Base-by-base conservation (phyloP, 805 yeast species). In the Millerozyma acaciae region DNA sequence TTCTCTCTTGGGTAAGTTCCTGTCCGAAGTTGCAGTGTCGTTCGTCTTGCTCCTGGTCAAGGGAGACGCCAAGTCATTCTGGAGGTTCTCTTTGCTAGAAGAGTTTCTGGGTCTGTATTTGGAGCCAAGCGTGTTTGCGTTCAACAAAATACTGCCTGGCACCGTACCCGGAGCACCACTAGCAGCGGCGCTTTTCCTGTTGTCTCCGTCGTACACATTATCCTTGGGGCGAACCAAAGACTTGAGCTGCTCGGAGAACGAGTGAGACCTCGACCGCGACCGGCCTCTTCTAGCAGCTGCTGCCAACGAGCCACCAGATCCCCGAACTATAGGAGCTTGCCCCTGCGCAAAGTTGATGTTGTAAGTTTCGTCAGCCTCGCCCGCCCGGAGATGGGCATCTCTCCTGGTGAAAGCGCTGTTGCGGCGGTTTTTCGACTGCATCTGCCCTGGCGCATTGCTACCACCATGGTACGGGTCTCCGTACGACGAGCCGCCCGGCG, bases 151-250 rank as follows among this genome's bases (percentile, higher is more conserved):
- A 10, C 55, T 53, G 1, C 65, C 60, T 35, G 45, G 40, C 7
- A 35, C 30, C 8, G 32, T n/a, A 33, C 28, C 34, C 8, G 36
- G 14, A 4, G 33, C 9, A 6, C 28, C 15, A n/a, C n/a, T n/a
- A n/a, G n/a, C n/a, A n/a, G n/a, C n/a, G 20, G 28, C 14, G n/a
- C 14, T 25, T 26, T 26, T 31, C 14, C 12, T 23, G n/a, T n/a
- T 30, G 13, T 16, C 33, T 1, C 13, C 21, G 9, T 31, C 34
- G 7, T n/a, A n/a, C n/a, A 29, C 30, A 13, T 8, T 20, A 15
- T 57, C 68, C 37, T 47, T 62, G 12, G 60, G 60, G 33, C 52
- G 50, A 12, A 60, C 58, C 24, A 59, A 50, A 12, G 57, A 51
- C 45, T 53, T 64, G 21, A 63, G 55, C 15, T 48, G 53, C 28